These are phyloP conservation scores for Powellomyces hirtus DNA, from an alignment of 192 early-diverging fungal genomes.

Conservation along the genomic window DNA sequence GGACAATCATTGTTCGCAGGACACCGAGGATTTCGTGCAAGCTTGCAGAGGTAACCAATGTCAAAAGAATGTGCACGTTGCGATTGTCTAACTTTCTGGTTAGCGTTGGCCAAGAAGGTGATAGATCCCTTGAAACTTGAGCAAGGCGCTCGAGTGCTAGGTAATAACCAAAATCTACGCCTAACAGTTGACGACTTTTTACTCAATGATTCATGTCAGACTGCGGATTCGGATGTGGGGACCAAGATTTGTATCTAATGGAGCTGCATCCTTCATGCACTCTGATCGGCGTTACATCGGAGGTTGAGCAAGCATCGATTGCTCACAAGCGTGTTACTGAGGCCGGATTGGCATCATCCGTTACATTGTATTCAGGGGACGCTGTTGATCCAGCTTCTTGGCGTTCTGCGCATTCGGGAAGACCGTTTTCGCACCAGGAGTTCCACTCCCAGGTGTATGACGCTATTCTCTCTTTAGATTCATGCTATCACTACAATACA, in stretches of 20 bases:
- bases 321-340: constrained; percentile 10
- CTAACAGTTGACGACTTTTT: background rate
- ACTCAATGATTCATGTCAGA: constrained; percentile 9
- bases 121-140: background rate
- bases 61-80: too few relatives aligned
- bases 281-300: constrained; percentile 31
- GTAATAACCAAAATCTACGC: background rate
- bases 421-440: too few relatives aligned
- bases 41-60: constrained; percentile 23
- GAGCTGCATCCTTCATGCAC: constrained; percentile 3
- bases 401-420: too few relatives aligned
- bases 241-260: constrained; percentile 30
- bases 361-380: constrained; percentile 27
- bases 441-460: constrained; percentile 28
- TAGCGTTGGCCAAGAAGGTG: constrained; percentile 10
- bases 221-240: constrained; percentile 43
- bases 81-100: too few relatives aligned
- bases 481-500: constrained; percentile 39
- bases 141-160: background rate
- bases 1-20: too few relatives aligned
- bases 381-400: constrained; percentile 25
- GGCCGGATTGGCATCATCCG: background rate
- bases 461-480: constrained; percentile 30
- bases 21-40: constrained; percentile 16
- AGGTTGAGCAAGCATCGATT: constrained; percentile 27